phyloP scores from a whole-genome alignment of 129 eudicot species.

The Flaveria brownii region DNA sequence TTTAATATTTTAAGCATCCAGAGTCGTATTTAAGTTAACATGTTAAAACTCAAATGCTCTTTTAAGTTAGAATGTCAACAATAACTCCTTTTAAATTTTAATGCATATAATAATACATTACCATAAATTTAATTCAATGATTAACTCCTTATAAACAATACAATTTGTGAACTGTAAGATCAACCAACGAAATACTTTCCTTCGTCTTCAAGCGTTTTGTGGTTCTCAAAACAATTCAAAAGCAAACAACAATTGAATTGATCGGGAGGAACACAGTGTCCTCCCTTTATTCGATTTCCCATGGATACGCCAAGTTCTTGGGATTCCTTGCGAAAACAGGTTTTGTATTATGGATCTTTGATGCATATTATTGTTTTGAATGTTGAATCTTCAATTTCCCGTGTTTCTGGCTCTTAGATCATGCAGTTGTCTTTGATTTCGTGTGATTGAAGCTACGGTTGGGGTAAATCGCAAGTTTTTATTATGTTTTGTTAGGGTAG shows the following conservation, averaged over 20 bases:
- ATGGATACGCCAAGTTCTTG: constrained; percentile 77
- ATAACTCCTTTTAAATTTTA: background rate
- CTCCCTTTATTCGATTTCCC: constrained; percentile 26
- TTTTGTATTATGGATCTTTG: background rate
- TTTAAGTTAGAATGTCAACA: too few relatives aligned
- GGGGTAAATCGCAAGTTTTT: background rate
- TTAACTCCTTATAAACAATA: background rate
- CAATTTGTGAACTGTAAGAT: background rate
- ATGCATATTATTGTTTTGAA: background rate
- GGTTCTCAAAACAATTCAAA: constrained; percentile 30
- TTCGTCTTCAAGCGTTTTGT: constrained; percentile 29
- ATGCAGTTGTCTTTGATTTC: background rate
- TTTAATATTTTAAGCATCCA: too few relatives aligned
- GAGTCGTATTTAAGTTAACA: too few relatives aligned
- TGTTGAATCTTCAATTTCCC: background rate
- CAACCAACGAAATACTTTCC: constrained; percentile 14
- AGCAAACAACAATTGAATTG: constrained; percentile 5
- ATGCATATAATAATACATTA: background rate
- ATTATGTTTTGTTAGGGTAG: background rate
- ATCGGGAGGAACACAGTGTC: constrained; percentile 27
- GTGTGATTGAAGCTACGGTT: constrained; percentile 12
- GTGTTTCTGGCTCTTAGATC: background rate
- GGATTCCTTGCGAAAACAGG: constrained; percentile 88
- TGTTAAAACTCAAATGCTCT: too few relatives aligned
- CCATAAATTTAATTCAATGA: too few relatives aligned